Percentiles rank a stretch among this genome's conserved stretches.
Conservation (phyloP, 257 asterid species). For the Ligustrum vulgare region DNA sequence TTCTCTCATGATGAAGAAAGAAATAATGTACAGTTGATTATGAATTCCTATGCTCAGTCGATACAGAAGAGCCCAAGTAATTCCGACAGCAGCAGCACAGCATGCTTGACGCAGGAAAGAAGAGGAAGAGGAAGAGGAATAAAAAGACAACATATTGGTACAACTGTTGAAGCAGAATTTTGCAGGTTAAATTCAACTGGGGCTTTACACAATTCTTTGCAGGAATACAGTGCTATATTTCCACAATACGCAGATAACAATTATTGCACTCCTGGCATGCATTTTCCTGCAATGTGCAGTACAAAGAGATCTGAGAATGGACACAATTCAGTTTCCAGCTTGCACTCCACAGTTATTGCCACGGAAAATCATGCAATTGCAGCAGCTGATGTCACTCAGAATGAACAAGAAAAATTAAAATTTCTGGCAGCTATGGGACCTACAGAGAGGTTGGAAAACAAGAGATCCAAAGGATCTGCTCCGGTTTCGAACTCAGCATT, state of each 20-base stretch:
- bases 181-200: conserved; percentile 45
- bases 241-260: conserved; percentile 28
- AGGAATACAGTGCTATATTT: conserved; percentile 40
- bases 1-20: conserved; percentile 63
- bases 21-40: conserved; percentile 31
- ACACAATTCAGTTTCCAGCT: conserved; percentile 38
- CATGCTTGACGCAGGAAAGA: conserved; percentile 43
- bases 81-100: conserved; percentile 41
- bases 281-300: conserved; percentile 54
- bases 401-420: conserved; percentile 32
- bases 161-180: conserved; percentile 40
- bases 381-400: conserved; percentile 30
- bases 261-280: conserved; percentile 36
- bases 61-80: conserved; percentile 33
- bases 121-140: conserved; percentile 37
- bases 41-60: conserved; percentile 24
- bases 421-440: conserved; percentile 47
- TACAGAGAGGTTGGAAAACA: conserved; percentile 40
- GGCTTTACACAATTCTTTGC: conserved; percentile 44
- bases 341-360: conserved; percentile 26
- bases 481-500: conserved; percentile 47
- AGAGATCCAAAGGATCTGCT: conserved; percentile 52
- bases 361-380: conserved; percentile 19
- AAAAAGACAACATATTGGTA: conserved; percentile 44
- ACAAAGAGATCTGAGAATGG: conserved; percentile 62